These are phyloP conservation scores for Blastosporella zonata DNA, from an alignment of 1,284 basidiomycete species.

Conservation along the genomic window DNA sequence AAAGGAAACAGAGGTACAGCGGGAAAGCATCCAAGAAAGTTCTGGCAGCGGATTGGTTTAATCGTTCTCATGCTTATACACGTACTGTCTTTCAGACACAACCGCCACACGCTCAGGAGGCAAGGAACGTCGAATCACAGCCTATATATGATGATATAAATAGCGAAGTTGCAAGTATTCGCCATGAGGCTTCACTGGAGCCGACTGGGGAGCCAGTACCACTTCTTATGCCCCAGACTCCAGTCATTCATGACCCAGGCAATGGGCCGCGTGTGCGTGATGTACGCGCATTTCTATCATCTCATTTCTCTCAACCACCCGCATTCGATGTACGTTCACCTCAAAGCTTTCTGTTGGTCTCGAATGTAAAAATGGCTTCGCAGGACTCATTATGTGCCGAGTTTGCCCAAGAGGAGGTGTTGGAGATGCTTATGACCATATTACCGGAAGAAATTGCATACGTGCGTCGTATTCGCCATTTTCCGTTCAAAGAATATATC, in stretches of 20 bases:
- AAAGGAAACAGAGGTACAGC: constrained; percentile 26
- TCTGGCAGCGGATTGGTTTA: not conserved
- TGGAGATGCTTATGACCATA: constrained; percentile 66
- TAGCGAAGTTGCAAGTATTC: not conserved
- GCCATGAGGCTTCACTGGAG: no score
- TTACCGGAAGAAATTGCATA: constrained; percentile 69
- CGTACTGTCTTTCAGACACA: constrained; percentile 6
- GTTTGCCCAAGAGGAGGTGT: constrained; percentile 68
- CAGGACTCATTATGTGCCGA: constrained; percentile 62
- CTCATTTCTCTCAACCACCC: constrained; percentile 62
- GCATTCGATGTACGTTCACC: constrained; percentile 41
- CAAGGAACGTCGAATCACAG: constrained; percentile 3
- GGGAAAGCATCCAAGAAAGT: constrained; percentile 23
- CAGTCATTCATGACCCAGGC: constrained; percentile 71
- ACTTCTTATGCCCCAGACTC: constrained; percentile 29
- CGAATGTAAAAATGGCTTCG: not conserved
- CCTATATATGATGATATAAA: not conserved
- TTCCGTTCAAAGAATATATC: not conserved
- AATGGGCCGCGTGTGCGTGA: constrained; percentile 72
- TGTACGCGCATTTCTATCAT: constrained; percentile 54
- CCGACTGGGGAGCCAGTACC: not conserved
- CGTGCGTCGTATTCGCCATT: constrained; percentile 37
- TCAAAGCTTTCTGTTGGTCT: not conserved
- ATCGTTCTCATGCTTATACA: not conserved
- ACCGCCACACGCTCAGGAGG: constrained; percentile 3